These are phyloP conservation scores for Acer yangbiense DNA, from an alignment of 345 rosid species.

Conservation along the genomic window DNA sequence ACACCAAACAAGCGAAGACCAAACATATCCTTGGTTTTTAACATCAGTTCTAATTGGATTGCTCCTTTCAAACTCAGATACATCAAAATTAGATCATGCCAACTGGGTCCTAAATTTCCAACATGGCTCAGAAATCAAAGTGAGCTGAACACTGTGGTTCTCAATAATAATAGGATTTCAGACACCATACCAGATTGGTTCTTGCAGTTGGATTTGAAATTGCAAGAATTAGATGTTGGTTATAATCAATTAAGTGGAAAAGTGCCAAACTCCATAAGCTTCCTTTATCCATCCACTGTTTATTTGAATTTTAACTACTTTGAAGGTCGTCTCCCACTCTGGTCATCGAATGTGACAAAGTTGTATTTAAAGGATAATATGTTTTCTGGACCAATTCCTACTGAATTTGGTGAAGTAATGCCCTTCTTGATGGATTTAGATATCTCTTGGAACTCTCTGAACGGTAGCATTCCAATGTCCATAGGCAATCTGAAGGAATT, in stretches of 20 bases:
- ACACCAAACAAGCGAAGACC: background rate
- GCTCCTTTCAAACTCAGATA: slow-evolving; percentile 33
- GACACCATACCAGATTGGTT: slow-evolving; percentile 36
- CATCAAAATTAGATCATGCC: slow-evolving; percentile 28
- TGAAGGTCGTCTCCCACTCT: slow-evolving; percentile 24
- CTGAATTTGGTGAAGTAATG: background rate
- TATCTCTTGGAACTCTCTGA: slow-evolving; percentile 21
- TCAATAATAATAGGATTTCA: slow-evolving; percentile 25
- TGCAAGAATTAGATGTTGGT: slow-evolving; percentile 15
- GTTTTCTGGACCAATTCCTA: slow-evolving; percentile 25
- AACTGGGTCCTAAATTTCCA: slow-evolving; percentile 38
- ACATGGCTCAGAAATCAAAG: slow-evolving; percentile 39
- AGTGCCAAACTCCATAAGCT: slow-evolving; percentile 13
- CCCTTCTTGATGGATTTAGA: slow-evolving; percentile 10
- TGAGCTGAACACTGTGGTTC: slow-evolving; percentile 2
- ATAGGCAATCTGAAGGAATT: slow-evolving; percentile 4
- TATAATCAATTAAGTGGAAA: slow-evolving; percentile 17
- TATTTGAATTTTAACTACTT: slow-evolving; percentile 27
- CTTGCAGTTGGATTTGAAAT: slow-evolving; percentile 21
- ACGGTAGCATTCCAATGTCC: slow-evolving; percentile 25
- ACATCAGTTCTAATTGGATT: slow-evolving; percentile 34
- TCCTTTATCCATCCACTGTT: background rate
- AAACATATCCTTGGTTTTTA: slow-evolving; percentile 29
- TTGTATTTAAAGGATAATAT: slow-evolving; percentile 9
- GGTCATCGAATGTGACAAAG: slow-evolving; percentile 14